Evolutionary conservation across 768 basidiomycete species (phyloP).

Genomic region (Lactarius quietus): DNA sequence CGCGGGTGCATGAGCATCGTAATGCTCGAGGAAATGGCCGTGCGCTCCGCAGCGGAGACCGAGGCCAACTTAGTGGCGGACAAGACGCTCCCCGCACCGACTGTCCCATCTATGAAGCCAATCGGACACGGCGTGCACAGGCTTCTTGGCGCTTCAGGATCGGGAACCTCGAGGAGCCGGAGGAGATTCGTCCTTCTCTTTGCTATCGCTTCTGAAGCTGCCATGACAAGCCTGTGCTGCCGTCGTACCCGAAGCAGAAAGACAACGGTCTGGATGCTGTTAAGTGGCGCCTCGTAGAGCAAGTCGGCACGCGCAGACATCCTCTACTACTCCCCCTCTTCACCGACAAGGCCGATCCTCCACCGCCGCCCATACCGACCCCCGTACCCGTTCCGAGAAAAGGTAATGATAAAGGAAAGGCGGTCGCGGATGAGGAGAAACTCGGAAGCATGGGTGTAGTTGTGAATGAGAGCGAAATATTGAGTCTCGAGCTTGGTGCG

Average conservation of each 20-base stretch:
- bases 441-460: background rate
- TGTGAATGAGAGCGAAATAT: constrained; percentile 46
- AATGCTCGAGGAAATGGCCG: constrained; percentile 72
- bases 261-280: constrained; percentile 70
- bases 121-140: constrained; percentile 15
- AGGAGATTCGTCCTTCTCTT: constrained; percentile 35
- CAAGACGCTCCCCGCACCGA: constrained; percentile 63
- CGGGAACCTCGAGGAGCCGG: no score
- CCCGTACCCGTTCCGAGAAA: constrained; percentile 14
- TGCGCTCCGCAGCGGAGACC: constrained; percentile 34
- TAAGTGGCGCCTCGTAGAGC: constrained; percentile 59
- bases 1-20: constrained; percentile 56
- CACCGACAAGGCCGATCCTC: no score
- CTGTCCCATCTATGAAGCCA: constrained; percentile 46
- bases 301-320: no score
- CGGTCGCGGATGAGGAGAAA: background rate
- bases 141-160: constrained; percentile 31
- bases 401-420: constrained; percentile 6
- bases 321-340: no score
- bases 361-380: no score
- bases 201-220: constrained; percentile 31
- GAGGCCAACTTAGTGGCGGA: constrained; percentile 35
- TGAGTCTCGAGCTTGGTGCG: constrained; percentile 42
- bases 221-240: constrained; percentile 7
- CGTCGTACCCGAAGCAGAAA: constrained; percentile 9